phyloP scores from a whole-genome alignment of 1,284 basidiomycete genomes.

The Leccinum griseonigrum region DNA sequence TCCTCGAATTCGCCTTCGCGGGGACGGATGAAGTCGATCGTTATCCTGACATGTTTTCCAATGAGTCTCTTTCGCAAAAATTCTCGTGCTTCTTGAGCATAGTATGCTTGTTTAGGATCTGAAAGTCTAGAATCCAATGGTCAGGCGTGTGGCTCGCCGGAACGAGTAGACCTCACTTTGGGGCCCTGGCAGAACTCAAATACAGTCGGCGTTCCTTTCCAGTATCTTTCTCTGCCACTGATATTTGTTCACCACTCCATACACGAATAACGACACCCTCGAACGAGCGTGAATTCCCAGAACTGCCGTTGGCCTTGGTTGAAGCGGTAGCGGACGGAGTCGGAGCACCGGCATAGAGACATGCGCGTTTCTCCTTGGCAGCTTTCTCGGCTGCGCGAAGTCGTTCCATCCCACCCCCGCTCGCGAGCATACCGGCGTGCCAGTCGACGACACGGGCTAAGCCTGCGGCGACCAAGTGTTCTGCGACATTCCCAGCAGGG shows the following conservation, averaged over 20 bases:
- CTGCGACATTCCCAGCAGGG: conserved; percentile 93
- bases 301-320: conserved; percentile 43
- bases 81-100: conserved; percentile 90
- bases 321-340: conserved; percentile 34
- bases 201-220: conserved; percentile 83
- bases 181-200: conserved; percentile 86
- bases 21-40: conserved; percentile 88
- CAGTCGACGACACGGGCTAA: conserved; percentile 94
- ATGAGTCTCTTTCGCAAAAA: conserved; percentile 89
- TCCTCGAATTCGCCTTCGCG: conserved; percentile 92
- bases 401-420: conserved; percentile 78
- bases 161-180: conserved; percentile 53
- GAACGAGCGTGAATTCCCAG: conserved; percentile 46
- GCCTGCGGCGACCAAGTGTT: conserved; percentile 82
- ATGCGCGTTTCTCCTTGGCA: conserved; percentile 82
- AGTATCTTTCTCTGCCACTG: conserved; percentile 72
- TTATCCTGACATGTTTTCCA: conserved; percentile 84
- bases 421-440: conserved; percentile 94
- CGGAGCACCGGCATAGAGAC: conserved; percentile 69
- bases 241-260: conserved; percentile 92
- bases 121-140: conserved; percentile 46
- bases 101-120: conserved; percentile 86
- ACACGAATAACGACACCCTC: conserved; percentile 85
- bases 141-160: conserved; percentile 6
- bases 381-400: conserved; percentile 81